Percentiles rank a stretch among this genome's conserved stretches.
Evolutionary conservation across 805 yeast genomes (phyloP).

Genomic region (Danielozyma ontarioensis): DNA sequence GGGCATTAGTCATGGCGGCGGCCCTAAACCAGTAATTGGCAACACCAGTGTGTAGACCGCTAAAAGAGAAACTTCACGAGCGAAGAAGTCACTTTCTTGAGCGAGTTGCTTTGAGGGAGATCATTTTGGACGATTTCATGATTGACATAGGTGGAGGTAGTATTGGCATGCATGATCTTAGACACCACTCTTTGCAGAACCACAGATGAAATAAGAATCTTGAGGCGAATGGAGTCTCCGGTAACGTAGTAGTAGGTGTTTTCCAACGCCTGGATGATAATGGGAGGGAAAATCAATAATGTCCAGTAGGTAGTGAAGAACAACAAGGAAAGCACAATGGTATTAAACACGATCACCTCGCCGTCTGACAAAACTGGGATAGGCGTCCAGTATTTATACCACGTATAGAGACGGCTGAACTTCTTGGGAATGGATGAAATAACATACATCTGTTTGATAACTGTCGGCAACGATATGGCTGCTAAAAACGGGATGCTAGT

Average conservation of each 20-base stretch:
- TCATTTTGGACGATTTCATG: too few relatives aligned
- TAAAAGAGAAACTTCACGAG: too few relatives aligned
- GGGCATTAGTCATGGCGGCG: too few relatives aligned
- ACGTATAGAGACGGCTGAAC: slow-evolving; percentile 8
- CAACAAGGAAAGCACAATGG: slow-evolving; percentile 8
- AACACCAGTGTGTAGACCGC: too few relatives aligned
- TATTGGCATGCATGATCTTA: too few relatives aligned
- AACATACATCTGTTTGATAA: too few relatives aligned
- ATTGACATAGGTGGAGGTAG: too few relatives aligned
- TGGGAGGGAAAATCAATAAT: slow-evolving; percentile 7
- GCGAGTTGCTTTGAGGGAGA: too few relatives aligned
- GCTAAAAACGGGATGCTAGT: too few relatives aligned
- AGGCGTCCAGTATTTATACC: slow-evolving; percentile 22
- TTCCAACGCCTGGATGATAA: slow-evolving; percentile 6
- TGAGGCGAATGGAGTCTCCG: slow-evolving; percentile 9
- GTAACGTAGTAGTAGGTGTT: slow-evolving; percentile 13
- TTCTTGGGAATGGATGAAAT: not conserved
- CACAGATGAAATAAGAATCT: slow-evolving; percentile 2
- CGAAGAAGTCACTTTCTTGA: too few relatives aligned
- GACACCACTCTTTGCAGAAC: slow-evolving; percentile 1
- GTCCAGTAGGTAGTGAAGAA: slow-evolving; percentile 11
- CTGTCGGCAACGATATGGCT: too few relatives aligned
- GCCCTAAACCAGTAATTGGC: too few relatives aligned
- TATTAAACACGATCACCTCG: slow-evolving; percentile 17
- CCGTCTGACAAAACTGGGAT: slow-evolving; percentile 22